These are phyloP conservation scores for Colletotrichum sp. DNA, from an alignment of 2,329 filamentous ascomycete genomes.

Conservation along the genomic window DNA sequence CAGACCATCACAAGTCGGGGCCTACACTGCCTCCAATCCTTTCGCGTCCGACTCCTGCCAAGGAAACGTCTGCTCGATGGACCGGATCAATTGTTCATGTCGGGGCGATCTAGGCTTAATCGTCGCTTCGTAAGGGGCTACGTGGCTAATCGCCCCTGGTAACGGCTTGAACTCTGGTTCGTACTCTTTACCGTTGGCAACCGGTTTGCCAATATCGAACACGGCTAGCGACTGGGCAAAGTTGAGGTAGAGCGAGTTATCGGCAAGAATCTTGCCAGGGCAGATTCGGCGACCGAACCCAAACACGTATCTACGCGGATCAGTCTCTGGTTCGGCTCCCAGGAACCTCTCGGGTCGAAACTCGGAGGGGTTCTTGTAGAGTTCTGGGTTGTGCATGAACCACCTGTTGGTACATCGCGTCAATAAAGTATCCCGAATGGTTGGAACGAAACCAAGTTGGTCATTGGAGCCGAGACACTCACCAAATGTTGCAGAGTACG, in stretches of 20 bases:
- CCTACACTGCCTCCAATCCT: not conserved
- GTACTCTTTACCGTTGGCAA: conserved; percentile 37
- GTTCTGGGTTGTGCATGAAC: conserved; percentile 68
- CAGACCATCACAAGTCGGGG: not conserved
- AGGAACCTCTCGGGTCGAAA: conserved; percentile 41
- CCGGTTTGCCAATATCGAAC: conserved; percentile 43
- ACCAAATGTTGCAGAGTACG: conserved; percentile 38
- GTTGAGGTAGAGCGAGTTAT: conserved; percentile 25
- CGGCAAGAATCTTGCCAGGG: conserved; percentile 22
- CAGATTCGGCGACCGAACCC: conserved; percentile 25
- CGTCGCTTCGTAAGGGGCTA: not conserved
- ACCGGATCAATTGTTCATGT: conserved; percentile 9
- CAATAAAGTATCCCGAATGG: not conserved
- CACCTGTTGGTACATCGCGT: not conserved
- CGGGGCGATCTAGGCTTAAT: not conserved
- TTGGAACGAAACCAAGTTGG: not conserved
- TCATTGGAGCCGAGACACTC: not conserved
- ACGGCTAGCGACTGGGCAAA: conserved; percentile 48
- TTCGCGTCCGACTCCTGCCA: not conserved
- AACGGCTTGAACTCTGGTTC: conserved; percentile 14
- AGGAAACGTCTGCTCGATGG: not conserved
- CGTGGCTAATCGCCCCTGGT: not conserved
- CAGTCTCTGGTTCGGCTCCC: not conserved
- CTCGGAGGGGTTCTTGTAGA: conserved; percentile 54
- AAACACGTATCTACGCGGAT: conserved; percentile 17